Evolutionary conservation across 1,139 yeast genomes (phyloP), one percentile per base, ranked within the genome.

Genomic region (Lodderomyces metapsilosis): DNA sequence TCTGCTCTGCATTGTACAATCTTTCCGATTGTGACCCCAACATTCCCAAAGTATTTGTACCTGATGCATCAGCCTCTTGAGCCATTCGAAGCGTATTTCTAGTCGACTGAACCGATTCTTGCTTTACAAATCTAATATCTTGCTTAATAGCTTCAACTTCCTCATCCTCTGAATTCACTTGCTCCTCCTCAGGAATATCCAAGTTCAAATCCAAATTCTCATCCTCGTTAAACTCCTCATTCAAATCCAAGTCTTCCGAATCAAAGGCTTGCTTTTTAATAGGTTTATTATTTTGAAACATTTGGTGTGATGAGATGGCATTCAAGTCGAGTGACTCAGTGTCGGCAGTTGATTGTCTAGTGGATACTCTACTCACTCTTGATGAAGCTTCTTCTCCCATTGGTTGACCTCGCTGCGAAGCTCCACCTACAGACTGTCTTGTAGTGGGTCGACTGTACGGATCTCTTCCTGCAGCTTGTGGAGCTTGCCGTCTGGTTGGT

Each of bases 21-120:
- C 88, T 71, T 59, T 89, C 97, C 43, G 95, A 83, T 62, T 94
- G 98, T 16, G 92, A 80, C 22, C 98, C 98, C 42, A 92, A 74
- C 81, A 88, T 82, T 21, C 97, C 97, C 52, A 91, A 67, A 0
- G 98, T 85, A 59, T 91, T 88, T 41, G 88, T 77, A 20, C 96
- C 98, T 7, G 91, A 79, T 42, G 85, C 86, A 60, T 91, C 97
- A 0, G 98, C 97, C 53, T 88, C 94, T 50, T 85, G 85, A 1
- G 96, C 95, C 81, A 88, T 81, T 52, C 85, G 77, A 46, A 92
- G 68, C 0, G 96, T 89, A 53, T 89, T 89, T 54, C 95, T 76
- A 0, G 98, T 86, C 38, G 89, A 81, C 8, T 88, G 84, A 13
- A 89, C 81, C 1, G 96, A 84, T 54, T 88, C 94, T 54, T 88